Evolutionary conservation across 2,329 filamentous ascomycete species (phyloP), one percentile per base, ranked within the genome.

Genomic region (Aureobasidium sp.): DNA sequence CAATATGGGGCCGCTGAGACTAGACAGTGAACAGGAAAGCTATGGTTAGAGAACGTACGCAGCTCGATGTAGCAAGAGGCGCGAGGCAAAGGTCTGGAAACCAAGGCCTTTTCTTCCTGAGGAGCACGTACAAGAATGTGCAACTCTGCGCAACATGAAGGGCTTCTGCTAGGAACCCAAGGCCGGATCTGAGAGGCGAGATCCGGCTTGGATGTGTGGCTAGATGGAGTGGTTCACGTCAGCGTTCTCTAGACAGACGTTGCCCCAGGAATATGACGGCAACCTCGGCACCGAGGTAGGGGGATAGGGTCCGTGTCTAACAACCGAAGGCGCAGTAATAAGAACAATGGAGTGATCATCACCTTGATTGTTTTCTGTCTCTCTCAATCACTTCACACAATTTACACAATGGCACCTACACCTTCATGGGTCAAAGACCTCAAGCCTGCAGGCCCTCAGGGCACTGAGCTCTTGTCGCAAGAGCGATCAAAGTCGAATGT

Each of bases 401-500:
- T 47, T 25, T 25, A 55, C 50, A 63, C n/a, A 16, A 64, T 64
- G 63, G 50, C 63, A n/a, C 63, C 63, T 13, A 65, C 64, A 27
- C 83, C 83, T 42, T 77, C 81, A 73, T 89, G 86, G 86, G 86
- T 89, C 67, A 84, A 85, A 73, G 79, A 82, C 66, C 77, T 89
- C 66, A 85, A 81, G 77, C 85, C 85, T 39, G 79, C 87, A 3
- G 82, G 82, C 61, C 85, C 85, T 5, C 87, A 90, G 68, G 88
- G 88, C 64, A 79, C 80, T 42, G 86, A 90, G 69, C 80, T 91
- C 51, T 82, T 91, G 59, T 73, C 79, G n/a, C 78, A 82, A 55
- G 88, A 91, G 77, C 82, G 89, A 65, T 81, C 80, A 29, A 82
- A 82, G 68, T 89, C 86, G 57, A 84, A 84, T 63, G 74, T 91